Base-by-base conservation (phyloP, 176 grass and related monocot species). In the Lolium rigidum region DNA sequence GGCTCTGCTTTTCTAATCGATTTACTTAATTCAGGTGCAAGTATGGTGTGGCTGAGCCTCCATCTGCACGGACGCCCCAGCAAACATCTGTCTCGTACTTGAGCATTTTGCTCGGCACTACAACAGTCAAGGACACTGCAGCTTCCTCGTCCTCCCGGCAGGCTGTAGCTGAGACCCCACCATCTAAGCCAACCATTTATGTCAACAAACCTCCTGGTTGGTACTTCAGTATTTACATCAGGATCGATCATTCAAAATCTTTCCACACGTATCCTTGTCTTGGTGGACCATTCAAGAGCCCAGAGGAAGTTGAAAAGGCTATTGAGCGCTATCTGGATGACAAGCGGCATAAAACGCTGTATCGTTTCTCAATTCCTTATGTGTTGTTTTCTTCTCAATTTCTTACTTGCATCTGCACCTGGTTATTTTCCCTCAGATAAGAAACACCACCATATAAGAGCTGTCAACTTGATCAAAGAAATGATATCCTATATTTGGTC, bases 161-260 rank as follows among this genome's bases (percentile, higher is more conserved):
- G 39, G 39, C 68, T 71, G 68, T 46, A 46, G 18, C 38, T 71
- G 18, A 71, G 68, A 71, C 39, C 4, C 18, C 68, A 10, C 9
- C 9, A 44, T 20, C 68, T 2, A 71, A 71, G 39, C 39, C 68
- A 71, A 13, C 39, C 39, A 21, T 71, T 46, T 71, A 71, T 71
- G 68, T 71, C 39, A 71, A 71, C 38, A 43, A 6, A 44, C 38
- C 38, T 43, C 68, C 38, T 71, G 18, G 18, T 46, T 71, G 68
- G 68, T 71, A 71, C 68, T 71, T 71, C 68, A 46, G 68, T 11
- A 21, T 71, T n/a, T 71, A 71, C 38, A 46, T 71, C 68, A 71
- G 68, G 68, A 22, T 46, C 39, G 38, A 71, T 46, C 39, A 17
- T 46, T 71, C 17, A 21, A 39, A 39, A 46, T 71, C 0, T 44